phyloP scores from a whole-genome alignment of 129 eudicot species.

The Calendula officinalis region DNA sequence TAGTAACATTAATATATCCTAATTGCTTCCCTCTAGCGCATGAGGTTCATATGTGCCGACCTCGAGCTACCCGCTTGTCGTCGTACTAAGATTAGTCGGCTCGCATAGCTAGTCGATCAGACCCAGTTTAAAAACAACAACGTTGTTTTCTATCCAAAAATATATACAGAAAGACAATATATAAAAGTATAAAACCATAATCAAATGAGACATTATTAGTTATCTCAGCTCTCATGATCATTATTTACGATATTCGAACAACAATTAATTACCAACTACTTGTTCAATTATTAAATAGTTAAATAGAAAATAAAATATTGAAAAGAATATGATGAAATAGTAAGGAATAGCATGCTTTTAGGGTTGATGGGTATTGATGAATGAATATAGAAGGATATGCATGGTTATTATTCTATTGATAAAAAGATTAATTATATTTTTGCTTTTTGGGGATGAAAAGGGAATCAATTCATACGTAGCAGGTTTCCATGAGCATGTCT shows the following conservation, averaged over 20 bases:
- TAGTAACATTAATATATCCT: no score
- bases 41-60: no score
- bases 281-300: slow-evolving; percentile 20
- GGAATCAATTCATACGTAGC: slow-evolving; percentile 29
- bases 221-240: slow-evolving; percentile 5
- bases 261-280: slow-evolving; percentile 7
- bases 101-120: no score
- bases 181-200: not conserved
- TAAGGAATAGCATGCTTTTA: slow-evolving; percentile 31
- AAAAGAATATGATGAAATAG: slow-evolving; percentile 9
- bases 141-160: no score
- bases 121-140: no score
- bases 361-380: slow-evolving; percentile 41
- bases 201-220: slow-evolving; percentile 15
- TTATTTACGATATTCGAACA: not conserved
- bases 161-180: no score
- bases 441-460: slow-evolving; percentile 37
- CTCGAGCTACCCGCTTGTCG: no score
- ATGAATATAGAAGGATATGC: slow-evolving; percentile 39
- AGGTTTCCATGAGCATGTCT: slow-evolving; percentile 38
- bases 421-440: slow-evolving; percentile 33
- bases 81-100: no score
- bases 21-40: no score
- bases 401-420: slow-evolving; percentile 34
- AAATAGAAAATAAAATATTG: not conserved